Base-by-base conservation (phyloP, 495 filamentous ascomycete species). In the Xylaria bambusicola region DNA sequence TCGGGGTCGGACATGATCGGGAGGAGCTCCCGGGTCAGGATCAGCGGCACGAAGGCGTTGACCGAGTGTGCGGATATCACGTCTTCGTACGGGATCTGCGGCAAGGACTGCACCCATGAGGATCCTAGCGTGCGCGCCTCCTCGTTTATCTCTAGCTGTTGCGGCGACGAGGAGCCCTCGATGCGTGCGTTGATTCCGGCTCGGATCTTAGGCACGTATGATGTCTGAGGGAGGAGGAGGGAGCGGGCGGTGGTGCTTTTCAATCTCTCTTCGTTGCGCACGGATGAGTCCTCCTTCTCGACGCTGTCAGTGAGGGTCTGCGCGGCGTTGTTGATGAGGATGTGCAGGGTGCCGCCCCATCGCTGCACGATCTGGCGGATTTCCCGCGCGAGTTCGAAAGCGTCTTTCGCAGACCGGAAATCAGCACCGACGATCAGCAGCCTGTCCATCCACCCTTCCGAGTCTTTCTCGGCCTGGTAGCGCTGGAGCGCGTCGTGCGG, bases 271-370 rank as follows among this genome's bases (percentile, higher is more conserved):
- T 61, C 41, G 58, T 50, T 24, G 9, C 12, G 31, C n/a, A 80
- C 67, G 4, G 74, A 75, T 15, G 35, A 53, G 7, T 61, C 27
- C 56, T 82, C 78, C 48, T 71, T 70, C 55, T 69, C 62, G 13
- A 79, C 42, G 12, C 75, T 68, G 58, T 82, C 79, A 2, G 76
- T 80, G 26, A 77, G 59, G 0, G 77, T 82, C 61, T 82, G 79
- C 1, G 79, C 78, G 9, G 79, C 78, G 61, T 80, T 82, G 52
- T 80, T 82, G 62, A 82, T 71, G 23, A 82, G 51, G 13, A 80
- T 69, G 59, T 80, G 67, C 49, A 80, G 60, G 41, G 18, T 62
- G 38, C 18, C 38, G 24, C 52, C 40, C 77, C 77, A 78, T 26
- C 17, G 9, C 29, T 56, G n/a, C 18, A 56, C 52, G 10, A 56